Evolutionary conservation across 2,329 filamentous ascomycete species (phyloP), one percentile per base, ranked within the genome.

Genomic region (Sclerotinia minor): DNA sequence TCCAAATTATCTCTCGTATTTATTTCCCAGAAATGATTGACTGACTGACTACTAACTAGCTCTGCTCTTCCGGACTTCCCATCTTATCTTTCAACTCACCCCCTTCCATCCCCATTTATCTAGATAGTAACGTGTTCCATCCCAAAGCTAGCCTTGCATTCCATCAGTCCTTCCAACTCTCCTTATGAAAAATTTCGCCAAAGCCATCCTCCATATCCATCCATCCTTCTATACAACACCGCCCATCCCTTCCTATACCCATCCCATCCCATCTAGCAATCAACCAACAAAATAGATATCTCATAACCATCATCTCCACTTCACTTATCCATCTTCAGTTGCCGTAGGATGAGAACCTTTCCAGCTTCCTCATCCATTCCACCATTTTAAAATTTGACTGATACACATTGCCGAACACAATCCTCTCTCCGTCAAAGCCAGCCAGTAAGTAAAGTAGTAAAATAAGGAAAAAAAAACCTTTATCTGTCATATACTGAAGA

Each of bases 351-450:
- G 26, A 44, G 35, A 24, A 41, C 41, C 35, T 47, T 63, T 45
- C 41, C 29, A 26, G 21, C 52, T 26, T 35, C 52, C 63, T 44
- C 64, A 41, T 64, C 45, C 45, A 53, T 60, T 50, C 59, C 44
- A 55, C 67, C 65, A 49, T 59, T 49, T 35, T 47, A 44, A 15
- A 59, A 61, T 68, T 65, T 73, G 72, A 71, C 71, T 73, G 72
- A 72, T 73, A 72, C 68, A 74, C 71, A 69, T 68, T 67, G 69
- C 68, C 63, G 57, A 71, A 66, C 58, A 67, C 55, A 53, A 50
- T 45, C 54, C 44, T 52, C n/a, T 41, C 29, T 35, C 49, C 35
- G 49, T 35, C 53, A 59, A 19, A 49, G 41, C 50, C 35, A 65
- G 19, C 49, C 47, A 41, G 50, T 59, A 67, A 66, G 45, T 49